These are phyloP conservation scores for Puya raimondii DNA, from an alignment of 176 grass and related monocot species.

Conservation along the genomic window DNA sequence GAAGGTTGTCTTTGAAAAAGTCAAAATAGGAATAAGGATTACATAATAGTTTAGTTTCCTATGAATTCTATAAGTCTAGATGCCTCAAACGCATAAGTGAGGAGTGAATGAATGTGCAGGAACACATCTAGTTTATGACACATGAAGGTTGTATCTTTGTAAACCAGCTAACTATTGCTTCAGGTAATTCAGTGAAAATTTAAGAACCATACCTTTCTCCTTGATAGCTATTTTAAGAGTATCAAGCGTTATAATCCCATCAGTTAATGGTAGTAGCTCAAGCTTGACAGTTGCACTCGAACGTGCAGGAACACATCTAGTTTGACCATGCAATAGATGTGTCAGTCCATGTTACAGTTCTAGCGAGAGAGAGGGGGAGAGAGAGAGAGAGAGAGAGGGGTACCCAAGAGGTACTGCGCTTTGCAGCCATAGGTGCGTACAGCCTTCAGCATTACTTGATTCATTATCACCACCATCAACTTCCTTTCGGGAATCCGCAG, in stretches of 20 bases:
- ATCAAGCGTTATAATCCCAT: conserved; percentile 93
- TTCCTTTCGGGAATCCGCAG: conserved; percentile 43
- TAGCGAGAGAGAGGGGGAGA: background rate
- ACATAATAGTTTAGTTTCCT: too few species aligned
- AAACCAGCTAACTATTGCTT: background rate
- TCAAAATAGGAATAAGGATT: too few species aligned
- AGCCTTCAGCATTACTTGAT: conserved; percentile 37
- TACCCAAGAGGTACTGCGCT: conserved; percentile 95
- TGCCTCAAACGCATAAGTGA: too few species aligned
- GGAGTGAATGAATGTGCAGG: too few species aligned
- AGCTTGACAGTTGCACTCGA: conserved; percentile 95
- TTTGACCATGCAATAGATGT: background rate
- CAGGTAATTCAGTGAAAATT: background rate
- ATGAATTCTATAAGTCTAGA: too few species aligned
- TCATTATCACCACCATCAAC: conserved; percentile 38
- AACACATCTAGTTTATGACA: too few species aligned
- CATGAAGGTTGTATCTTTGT: too few species aligned
- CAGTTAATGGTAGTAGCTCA: conserved; percentile 83
- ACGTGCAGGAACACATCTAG: conserved; percentile 74
- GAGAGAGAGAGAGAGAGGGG: conserved; percentile 13
- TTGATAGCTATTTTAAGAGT: conserved; percentile 86
- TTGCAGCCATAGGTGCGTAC: conserved; percentile 95
- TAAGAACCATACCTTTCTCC: conserved; percentile 63
- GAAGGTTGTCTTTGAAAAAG: too few species aligned
- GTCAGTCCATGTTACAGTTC: background rate